Evolutionary conservation across 2,329 filamentous ascomycete genomes (phyloP), one percentile per base, ranked within the genome.

Genomic region (Colletotrichum siamense): DNA sequence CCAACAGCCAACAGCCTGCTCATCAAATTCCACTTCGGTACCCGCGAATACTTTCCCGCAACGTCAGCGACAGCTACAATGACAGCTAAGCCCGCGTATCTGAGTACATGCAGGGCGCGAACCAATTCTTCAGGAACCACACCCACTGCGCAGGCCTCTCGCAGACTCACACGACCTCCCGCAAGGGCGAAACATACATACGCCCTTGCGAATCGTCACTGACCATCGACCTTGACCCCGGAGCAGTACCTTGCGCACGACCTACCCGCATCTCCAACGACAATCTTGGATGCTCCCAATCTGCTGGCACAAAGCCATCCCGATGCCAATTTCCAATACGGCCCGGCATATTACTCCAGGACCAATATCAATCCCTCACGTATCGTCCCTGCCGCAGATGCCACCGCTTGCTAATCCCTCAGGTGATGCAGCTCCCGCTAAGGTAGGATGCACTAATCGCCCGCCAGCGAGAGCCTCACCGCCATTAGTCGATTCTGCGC

Each of bases 401-500:
- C 69, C 70, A 69, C 32, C 28, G 57, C 39, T 55, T 73, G 44
- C 73, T 65, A 69, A 73, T 69, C 64, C 64, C 69, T 73, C 70
- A 76, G 70, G 64, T 73, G 73, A 76, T 64, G 44, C 70, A 72
- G 63, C 69, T 63, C 30, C 70, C 32, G n/a, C 24, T 28, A 59
- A 22, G 30, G 64, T 34, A 73, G 69, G 39, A 76, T 73, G 64
- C 73, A 65, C 73, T 76, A 76, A 69, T 57, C 26, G 26, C 26
- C 73, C 63, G 57, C 73, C 69, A 67, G 26, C 70, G 39, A 69
- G 70, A 76, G 73, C 70, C 70, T 76, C 73, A 76, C 73, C 73
- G 73, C 73, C 73, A 52, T 69, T 76, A 76, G 73, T 44, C 32
- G 30, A 32, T n/a, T 63, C 57, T 64, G 64, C 57, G 69, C 70